Evolutionary conservation across 208 protist species (phyloP), one percentile per base, ranked within the genome.

Genomic region (Acanthamoeba culbertsoni): DNA sequence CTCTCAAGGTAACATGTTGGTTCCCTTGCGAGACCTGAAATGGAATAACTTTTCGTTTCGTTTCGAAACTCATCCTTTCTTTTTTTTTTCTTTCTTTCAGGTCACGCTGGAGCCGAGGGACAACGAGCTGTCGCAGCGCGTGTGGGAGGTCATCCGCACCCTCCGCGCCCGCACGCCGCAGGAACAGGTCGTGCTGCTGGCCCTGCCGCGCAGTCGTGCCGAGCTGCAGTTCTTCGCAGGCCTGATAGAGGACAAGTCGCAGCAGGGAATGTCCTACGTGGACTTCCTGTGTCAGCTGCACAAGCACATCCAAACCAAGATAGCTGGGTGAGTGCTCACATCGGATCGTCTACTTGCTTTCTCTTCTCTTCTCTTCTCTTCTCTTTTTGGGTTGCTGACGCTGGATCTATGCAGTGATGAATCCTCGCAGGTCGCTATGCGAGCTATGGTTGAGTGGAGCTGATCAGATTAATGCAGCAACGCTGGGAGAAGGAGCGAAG

Each of bases 261-360:
- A 20, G 40, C 33, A 62, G 23, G 37, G 43, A 26, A 93, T 93
- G 90, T 93, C 90, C 73, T 93, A 93, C 71, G 71, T 86, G 12
- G 90, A 93, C 43, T 93, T 93, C 45, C 71, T 93, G 35, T 86
- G 63, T 28, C 90, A 93, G 1, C 55, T 93, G 23, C 90, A 93
- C 73, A 45, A 55, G 40, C 90, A 93, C 65, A 93, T 93, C 71
- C 90, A 93, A 71, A 93, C 45, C 90, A 93, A 93, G 73, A 45
- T 93, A 33, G 23, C 65, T 68, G 65, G 90, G 90, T 93, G 26
- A 8, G 16, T 57, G 7, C 31, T 73, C 5, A 12, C 62, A 10
- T 71, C 26, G n/a, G n/a, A 43, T 91, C n/a, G n/a, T 71, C 28
- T 6, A 35, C 8, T 55, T 59, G 7, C 37, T 5, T 31, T 86